A percentile compares a stretch with the other conserved stretches of the same genome.
Evolutionary conservation across 805 yeast species (phyloP).

Genomic region (Sugiyamaella floridensis): DNA sequence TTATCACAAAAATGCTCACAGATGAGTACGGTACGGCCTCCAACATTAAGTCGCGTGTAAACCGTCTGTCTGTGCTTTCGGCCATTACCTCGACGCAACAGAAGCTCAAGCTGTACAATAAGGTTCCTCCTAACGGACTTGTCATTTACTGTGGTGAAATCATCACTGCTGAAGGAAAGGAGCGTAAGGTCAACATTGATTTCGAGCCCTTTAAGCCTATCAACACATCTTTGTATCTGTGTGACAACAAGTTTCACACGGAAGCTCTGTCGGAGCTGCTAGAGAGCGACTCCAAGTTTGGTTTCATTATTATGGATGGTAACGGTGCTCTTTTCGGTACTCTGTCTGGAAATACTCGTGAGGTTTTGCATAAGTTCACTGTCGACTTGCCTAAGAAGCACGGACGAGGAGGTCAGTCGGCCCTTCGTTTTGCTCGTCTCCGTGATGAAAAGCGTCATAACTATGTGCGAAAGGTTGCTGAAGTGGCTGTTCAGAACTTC

Average conservation of each 20-base stretch:
- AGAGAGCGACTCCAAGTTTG: constrained; percentile 93
- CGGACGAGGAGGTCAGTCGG: constrained; percentile 99
- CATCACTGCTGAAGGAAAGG: constrained; percentile 93
- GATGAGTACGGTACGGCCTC: constrained; percentile 99
- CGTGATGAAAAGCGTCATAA: constrained; percentile 99
- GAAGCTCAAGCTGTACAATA: constrained; percentile 80
- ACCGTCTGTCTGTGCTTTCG: constrained; percentile 86
- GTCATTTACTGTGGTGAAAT: constrained; percentile 98
- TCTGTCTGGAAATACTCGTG: constrained; percentile 94
- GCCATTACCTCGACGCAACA: constrained; percentile 99
- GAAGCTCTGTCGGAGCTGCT: constrained; percentile 91
- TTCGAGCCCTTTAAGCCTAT: constrained; percentile 99
- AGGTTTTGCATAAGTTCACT: constrained; percentile 88
- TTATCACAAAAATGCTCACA: constrained; percentile 82
- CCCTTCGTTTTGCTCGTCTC: constrained; percentile 96
- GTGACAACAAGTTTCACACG: constrained; percentile 98
- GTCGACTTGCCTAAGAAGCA: constrained; percentile 99
- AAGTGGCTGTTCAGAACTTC: constrained; percentile 95
- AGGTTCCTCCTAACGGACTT: constrained; percentile 90
- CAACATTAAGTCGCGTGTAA: constrained; percentile 95
- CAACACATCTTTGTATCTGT: constrained; percentile 89
- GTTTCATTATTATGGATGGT: constrained; percentile 99
- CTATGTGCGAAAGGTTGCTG: constrained; percentile 96
- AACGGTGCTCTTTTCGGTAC: constrained; percentile 95
- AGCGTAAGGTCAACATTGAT: constrained; percentile 91